phyloP scores from a whole-genome alignment of 164 flowering plant genomes.

The Paratinospora sagittata region DNA sequence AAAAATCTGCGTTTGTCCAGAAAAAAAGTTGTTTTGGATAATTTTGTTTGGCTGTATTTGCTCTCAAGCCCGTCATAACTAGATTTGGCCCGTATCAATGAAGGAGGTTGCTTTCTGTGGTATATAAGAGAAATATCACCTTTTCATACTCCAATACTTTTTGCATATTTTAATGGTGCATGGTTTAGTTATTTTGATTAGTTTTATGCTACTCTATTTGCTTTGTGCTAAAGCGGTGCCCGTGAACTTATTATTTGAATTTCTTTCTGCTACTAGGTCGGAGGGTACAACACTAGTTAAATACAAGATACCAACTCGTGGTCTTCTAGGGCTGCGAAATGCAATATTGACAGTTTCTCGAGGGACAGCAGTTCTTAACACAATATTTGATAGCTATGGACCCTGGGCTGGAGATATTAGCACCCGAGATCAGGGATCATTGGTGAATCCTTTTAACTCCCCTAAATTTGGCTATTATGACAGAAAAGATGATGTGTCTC shows the following conservation, averaged over 20 bases:
- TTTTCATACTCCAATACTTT: background rate
- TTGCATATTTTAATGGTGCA: background rate
- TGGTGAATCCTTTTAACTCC: slow-evolving; percentile 48
- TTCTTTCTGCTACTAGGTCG: slow-evolving; percentile 38
- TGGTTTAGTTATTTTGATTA: background rate
- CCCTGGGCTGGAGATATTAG: slow-evolving; percentile 94
- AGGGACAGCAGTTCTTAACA: slow-evolving; percentile 94
- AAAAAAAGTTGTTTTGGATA: no score
- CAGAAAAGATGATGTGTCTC: background rate
- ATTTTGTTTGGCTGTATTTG: no score
- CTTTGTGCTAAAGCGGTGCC: background rate
- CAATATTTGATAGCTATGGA: slow-evolving; percentile 87
- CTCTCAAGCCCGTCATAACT: background rate
- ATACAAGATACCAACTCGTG: slow-evolving; percentile 97
- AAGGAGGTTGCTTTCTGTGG: background rate
- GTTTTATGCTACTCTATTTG: background rate
- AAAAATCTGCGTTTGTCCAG: background rate
- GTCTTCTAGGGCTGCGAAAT: slow-evolving; percentile 88
- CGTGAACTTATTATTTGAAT: background rate
- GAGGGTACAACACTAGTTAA: slow-evolving; percentile 76
- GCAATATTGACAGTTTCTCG: slow-evolving; percentile 92
- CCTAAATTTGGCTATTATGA: background rate
- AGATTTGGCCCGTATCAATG: background rate
- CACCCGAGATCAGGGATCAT: slow-evolving; percentile 88
- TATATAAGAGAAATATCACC: background rate